Evolutionary conservation across 768 basidiomycete genomes (phyloP).

Genomic region (Terana coerulea): DNA sequence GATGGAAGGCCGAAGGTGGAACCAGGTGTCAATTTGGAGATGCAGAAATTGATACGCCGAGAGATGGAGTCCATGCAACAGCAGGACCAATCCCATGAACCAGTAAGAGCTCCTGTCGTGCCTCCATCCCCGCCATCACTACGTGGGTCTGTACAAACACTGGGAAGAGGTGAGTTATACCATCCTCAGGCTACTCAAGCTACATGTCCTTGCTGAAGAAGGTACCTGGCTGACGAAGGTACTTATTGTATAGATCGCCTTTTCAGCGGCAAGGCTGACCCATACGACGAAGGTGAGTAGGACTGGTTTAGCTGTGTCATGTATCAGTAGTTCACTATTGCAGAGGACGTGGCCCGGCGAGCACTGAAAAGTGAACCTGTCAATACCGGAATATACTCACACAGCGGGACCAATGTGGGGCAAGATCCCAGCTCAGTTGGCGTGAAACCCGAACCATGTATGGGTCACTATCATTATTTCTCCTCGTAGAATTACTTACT

Average conservation of each 20-base stretch:
- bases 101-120: background rate
- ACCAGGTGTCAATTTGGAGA: background rate
- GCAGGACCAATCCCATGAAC: background rate
- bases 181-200: background rate
- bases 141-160: background rate
- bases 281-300: conserved; percentile 21
- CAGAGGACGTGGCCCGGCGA: conserved; percentile 15
- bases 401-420: too few species aligned
- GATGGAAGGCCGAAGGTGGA: background rate
- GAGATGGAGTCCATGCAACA: background rate
- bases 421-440: too few species aligned
- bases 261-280: conserved; percentile 17
- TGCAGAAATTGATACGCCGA: background rate
- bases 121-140: background rate
- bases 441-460: too few species aligned
- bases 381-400: too few species aligned
- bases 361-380: conserved; percentile 11
- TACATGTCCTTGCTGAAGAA: too few species aligned
- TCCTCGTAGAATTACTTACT: too few species aligned
- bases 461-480: too few species aligned
- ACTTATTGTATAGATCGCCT: background rate
- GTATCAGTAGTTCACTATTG: background rate
- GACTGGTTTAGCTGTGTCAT: background rate
- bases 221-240: too few species aligned
- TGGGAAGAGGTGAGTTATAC: background rate